Base-by-base conservation (phyloP, 768 basidiomycete species). In the Termitomyces sp. region DNA sequence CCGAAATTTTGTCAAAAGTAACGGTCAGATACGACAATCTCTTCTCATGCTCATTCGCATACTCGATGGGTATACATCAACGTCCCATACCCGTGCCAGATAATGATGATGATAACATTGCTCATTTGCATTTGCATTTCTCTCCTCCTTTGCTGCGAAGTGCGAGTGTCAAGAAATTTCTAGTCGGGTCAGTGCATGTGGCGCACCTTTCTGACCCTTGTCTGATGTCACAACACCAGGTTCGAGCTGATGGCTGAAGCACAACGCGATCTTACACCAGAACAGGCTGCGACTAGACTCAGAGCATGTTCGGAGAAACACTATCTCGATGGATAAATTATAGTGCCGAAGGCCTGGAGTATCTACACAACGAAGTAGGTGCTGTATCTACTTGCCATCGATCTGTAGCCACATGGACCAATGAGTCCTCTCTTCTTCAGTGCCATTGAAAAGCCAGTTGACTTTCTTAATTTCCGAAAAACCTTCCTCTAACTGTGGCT, bases 51-150 rank as follows among this genome's bases (percentile, higher is more conserved):
- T 88, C 91, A 0, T 97, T 96, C 70, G 87, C 91, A 0, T 97
- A 96, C 68, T 94, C 91, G 7, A 94, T 96, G 91, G 94, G 94
- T 37, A 81, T 96, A 47, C 94, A 96, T 66, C 94, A 97, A 68
- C 80, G 86, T 1, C 89, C 92, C 5, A 65, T 82, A 2, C 82
- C 86, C 9, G 69, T 71, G 6, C 57, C 60, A 21, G 62, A 63
- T 12, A 55, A 45, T 11, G 76, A 81, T 40, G 73, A 75, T 9
- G 74, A 75, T 38, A 77, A 84, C 44, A 66, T 86, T 23, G 87
- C 90, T 3, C 94, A 96, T 67, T 70, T 95, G 35, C 94, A 96
- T 65, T 66, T 96, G 42, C 92, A 94, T 67, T 94, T 95, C 62
- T 79, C 85, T 38, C 94, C 94, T 1, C 94, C 94, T 11, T 71